Percentiles rank a stretch among this genome's conserved stretches.
These are phyloP conservation scores for Mucuna pruriens DNA, from an alignment of 306 rosid species.

Conservation along the genomic window DNA sequence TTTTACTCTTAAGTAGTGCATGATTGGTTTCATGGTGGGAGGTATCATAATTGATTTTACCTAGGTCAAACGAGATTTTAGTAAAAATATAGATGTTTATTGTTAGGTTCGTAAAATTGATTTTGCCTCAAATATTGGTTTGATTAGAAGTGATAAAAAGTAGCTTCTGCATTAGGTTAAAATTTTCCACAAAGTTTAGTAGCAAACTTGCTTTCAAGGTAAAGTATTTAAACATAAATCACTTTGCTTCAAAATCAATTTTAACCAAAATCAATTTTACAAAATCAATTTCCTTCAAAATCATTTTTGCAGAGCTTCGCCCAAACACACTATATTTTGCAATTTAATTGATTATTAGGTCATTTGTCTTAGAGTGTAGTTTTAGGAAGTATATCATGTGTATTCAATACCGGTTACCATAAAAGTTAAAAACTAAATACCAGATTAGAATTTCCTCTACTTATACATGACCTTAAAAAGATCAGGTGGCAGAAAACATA, in stretches of 20 bases:
- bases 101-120: background rate
- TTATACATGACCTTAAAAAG: background rate
- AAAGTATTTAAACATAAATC: background rate
- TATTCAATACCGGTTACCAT: background rate
- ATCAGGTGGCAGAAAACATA: slow-evolving; percentile 24
- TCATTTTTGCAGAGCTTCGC: background rate
- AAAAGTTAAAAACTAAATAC: background rate
- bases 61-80: background rate
- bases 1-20: background rate
- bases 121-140: background rate
- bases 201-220: background rate
- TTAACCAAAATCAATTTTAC: background rate
- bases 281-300: background rate
- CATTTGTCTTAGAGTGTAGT: background rate
- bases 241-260: background rate
- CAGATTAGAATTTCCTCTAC: background rate
- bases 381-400: background rate
- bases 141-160: background rate
- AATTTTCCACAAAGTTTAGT: background rate
- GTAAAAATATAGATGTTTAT: background rate
- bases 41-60: background rate
- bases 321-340: background rate
- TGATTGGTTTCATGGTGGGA: background rate
- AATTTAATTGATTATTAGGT: background rate
- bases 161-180: background rate